phyloP scores from a whole-genome alignment of 2,329 filamentous ascomycete species.

The Phaeosphaeriaceae sp. region DNA sequence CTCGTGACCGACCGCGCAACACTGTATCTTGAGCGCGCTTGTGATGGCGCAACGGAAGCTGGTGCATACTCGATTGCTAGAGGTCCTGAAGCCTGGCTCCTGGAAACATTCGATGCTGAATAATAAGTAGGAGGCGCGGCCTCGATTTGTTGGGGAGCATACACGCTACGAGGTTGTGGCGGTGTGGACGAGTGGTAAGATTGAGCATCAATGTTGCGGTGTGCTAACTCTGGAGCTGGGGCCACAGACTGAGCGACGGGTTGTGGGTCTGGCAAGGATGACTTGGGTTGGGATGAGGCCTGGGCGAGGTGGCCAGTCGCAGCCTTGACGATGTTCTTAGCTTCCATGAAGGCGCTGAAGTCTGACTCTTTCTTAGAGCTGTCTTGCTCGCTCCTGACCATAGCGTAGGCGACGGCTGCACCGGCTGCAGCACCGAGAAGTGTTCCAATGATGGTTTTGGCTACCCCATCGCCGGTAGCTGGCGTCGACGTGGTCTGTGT shows the following conservation, averaged over 20 bases:
- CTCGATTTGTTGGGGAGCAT: conserved; percentile 46
- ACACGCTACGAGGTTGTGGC: conserved; percentile 27
- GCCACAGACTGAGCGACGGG: conserved; percentile 36
- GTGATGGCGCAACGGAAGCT: conserved; percentile 39
- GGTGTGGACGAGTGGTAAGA: conserved; percentile 40
- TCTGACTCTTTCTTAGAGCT: conserved; percentile 54
- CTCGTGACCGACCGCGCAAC: conserved; percentile 38
- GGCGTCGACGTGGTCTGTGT: conserved; percentile 31
- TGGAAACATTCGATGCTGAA: conserved; percentile 38
- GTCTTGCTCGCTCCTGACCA: conserved; percentile 66
- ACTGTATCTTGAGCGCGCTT: conserved; percentile 31
- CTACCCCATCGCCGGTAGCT: conserved; percentile 55
- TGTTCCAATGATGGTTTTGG: conserved; percentile 73
- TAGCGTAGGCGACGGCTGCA: conserved; percentile 76
- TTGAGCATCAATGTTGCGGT: conserved; percentile 48
- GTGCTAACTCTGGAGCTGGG: conserved; percentile 32
- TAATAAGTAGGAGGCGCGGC: conserved; percentile 45
- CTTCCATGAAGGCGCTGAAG: conserved; percentile 44
- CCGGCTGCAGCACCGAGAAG: conserved; percentile 81
- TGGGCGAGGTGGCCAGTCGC: conserved; percentile 35
- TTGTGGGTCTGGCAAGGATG: conserved; percentile 43
- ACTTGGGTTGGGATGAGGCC: conserved; percentile 34
- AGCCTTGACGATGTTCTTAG: conserved; percentile 40
- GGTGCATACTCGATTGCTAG: conserved; percentile 45
- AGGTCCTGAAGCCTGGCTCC: conserved; percentile 29